Percentiles rank a stretch among this genome's conserved stretches.
These are phyloP conservation scores for Candida anglica DNA, from an alignment of 805 yeast genomes.

Conservation along the genomic window DNA sequence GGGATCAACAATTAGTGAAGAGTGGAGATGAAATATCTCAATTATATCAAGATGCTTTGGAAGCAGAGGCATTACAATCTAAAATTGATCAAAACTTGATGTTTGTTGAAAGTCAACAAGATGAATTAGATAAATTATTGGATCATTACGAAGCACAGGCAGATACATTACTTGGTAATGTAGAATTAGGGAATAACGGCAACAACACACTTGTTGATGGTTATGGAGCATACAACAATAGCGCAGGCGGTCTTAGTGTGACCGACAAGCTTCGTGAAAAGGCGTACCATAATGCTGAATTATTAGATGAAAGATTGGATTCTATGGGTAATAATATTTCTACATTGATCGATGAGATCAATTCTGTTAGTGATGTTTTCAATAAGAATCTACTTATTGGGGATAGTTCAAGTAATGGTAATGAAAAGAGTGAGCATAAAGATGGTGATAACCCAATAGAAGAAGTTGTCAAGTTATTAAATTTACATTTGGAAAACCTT, in stretches of 20 bases:
- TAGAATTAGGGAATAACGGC: slow-evolving; percentile 24
- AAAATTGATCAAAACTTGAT: slow-evolving; percentile 83
- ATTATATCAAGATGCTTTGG: slow-evolving; percentile 69
- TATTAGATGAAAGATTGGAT: slow-evolving; percentile 76
- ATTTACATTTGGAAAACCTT: slow-evolving; percentile 85
- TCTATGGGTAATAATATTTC: slow-evolving; percentile 71
- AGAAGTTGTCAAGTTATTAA: slow-evolving; percentile 76
- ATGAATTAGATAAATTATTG: slow-evolving; percentile 78
- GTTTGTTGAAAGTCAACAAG: slow-evolving; percentile 88
- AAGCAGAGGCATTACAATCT: slow-evolving; percentile 80
- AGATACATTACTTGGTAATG: slow-evolving; percentile 42
- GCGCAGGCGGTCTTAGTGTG: slow-evolving; percentile 39
- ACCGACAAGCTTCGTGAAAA: slow-evolving; percentile 86
- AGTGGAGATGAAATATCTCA: slow-evolving; percentile 84
- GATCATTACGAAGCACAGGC: slow-evolving; percentile 79
- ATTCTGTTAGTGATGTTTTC: slow-evolving; percentile 76
- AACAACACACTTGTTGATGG: slow-evolving; percentile 12
- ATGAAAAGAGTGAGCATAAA: slow-evolving; percentile 13
- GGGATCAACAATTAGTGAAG: slow-evolving; percentile 82
- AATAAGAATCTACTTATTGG: slow-evolving; percentile 52
- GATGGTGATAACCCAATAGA: slow-evolving; percentile 42
- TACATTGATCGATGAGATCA: slow-evolving; percentile 75
- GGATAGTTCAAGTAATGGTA: slow-evolving; percentile 11
- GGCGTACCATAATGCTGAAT: slow-evolving; percentile 84
- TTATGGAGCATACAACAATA: slow-evolving; percentile 16